Conservation (phyloP, 768 basidiomycete genomes). For the Erythrobasidium yunnanense region DNA sequence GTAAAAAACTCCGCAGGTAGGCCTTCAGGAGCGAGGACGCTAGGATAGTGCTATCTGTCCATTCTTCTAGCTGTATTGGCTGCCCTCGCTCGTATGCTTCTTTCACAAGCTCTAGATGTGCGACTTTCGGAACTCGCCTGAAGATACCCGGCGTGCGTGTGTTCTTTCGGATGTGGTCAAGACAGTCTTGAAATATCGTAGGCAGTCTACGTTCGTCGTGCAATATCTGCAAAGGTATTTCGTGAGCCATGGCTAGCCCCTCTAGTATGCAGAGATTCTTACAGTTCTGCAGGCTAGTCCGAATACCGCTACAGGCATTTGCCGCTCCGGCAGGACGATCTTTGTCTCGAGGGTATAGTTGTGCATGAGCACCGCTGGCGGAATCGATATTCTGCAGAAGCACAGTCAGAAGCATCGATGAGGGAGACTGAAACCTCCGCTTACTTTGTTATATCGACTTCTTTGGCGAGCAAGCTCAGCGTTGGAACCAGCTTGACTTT, state of each 20-base stretch:
- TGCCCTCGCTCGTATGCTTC: constrained; percentile 23
- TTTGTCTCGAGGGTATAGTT: constrained; percentile 4
- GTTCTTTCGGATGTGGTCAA: constrained; percentile 2
- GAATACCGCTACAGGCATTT: no score
- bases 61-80: constrained; percentile 6
- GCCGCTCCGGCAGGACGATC: constrained; percentile 10
- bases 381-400: constrained; percentile 24
- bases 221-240: no score
- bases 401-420: constrained; percentile 2
- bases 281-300: no score
- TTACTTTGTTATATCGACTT: constrained; percentile 17
- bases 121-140: constrained; percentile 15
- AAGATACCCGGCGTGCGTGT: constrained; percentile 22
- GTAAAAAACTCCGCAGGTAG: constrained; percentile 6
- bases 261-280: no score
- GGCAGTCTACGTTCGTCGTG: constrained; percentile 11
- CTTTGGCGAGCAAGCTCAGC: constrained; percentile 22
- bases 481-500: neutral
- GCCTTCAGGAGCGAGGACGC: constrained; percentile 27
- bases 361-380: constrained; percentile 17
- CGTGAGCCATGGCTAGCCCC: no score
- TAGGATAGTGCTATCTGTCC: constrained; percentile 10
- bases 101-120: neutral
- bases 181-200: constrained; percentile 7
- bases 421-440: neutral